Evolutionary conservation across 2,329 filamentous ascomycete genomes (phyloP).

Genomic region (Paracoccidioides brasiliensis): DNA sequence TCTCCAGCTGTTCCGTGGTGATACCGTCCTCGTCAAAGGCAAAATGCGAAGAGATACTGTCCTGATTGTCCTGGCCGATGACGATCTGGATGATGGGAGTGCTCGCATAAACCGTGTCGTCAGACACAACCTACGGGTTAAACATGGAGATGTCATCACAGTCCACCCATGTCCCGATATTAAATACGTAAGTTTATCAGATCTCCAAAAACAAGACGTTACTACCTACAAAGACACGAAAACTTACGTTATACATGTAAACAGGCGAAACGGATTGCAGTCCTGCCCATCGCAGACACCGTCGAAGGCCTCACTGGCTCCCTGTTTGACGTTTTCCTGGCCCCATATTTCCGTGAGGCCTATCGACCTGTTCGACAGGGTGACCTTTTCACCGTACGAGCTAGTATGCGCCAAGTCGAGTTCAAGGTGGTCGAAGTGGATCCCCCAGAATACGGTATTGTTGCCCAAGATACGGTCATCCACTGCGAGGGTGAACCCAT

Average conservation of each 20-base stretch:
- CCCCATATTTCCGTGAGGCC: slow-evolving; percentile 97
- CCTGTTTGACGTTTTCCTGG: slow-evolving; percentile 97
- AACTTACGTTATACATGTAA: slow-evolving; percentile 13
- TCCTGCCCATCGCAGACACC: slow-evolving; percentile 94
- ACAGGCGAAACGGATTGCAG: slow-evolving; percentile 95
- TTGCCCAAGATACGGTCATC: slow-evolving; percentile 96
- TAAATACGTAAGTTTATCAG: slow-evolving; percentile 72
- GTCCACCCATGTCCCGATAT: slow-evolving; percentile 97
- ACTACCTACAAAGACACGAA: not conserved
- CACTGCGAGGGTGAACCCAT: slow-evolving; percentile 97
- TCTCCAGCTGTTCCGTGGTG: slow-evolving; percentile 94
- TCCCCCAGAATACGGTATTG: slow-evolving; percentile 95
- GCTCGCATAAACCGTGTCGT: slow-evolving; percentile 97
- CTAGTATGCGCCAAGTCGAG: slow-evolving; percentile 97
- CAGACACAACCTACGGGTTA: slow-evolving; percentile 93
- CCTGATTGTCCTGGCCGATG: slow-evolving; percentile 90
- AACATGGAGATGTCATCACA: slow-evolving; percentile 95
- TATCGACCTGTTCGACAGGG: slow-evolving; percentile 96
- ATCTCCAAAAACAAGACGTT: not conserved
- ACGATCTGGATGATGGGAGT: slow-evolving; percentile 94
- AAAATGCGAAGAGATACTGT: slow-evolving; percentile 99
- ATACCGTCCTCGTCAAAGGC: slow-evolving; percentile 94
- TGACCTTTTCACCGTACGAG: slow-evolving; percentile 91
- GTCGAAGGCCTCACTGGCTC: slow-evolving; percentile 96
- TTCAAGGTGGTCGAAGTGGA: slow-evolving; percentile 99